These are phyloP conservation scores for Orbilia oligospora DNA, from an alignment of 2,329 filamentous ascomycete genomes.

Conservation along the genomic window DNA sequence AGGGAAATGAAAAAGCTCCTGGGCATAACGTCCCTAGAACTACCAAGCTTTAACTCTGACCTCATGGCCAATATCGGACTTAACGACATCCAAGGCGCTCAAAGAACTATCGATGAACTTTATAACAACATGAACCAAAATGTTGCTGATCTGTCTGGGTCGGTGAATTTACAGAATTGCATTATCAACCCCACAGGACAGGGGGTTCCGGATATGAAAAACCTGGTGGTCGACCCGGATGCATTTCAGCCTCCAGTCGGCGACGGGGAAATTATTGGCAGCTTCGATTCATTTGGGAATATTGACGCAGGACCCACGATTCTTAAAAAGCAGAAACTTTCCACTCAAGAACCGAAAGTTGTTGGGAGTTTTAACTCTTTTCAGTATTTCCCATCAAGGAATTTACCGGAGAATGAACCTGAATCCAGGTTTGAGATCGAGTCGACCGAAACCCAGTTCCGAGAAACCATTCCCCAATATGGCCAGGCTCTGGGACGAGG, in stretches of 20 bases:
- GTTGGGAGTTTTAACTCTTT: too few species aligned
- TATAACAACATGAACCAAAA: not conserved
- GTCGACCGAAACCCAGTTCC: too few species aligned
- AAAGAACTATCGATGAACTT: not conserved
- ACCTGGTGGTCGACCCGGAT: not conserved
- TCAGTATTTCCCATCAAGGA: too few species aligned
- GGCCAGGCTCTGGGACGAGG: too few species aligned
- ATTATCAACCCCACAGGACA: not conserved
- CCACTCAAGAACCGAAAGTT: not conserved
- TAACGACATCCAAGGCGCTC: not conserved
- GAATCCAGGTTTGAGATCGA: too few species aligned
- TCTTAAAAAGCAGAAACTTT: not conserved
- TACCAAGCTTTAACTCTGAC: not conserved
- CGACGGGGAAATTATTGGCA: too few species aligned
- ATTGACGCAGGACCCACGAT: not conserved
- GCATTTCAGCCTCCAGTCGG: not conserved
- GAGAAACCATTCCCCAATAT: too few species aligned
- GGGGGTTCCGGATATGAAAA: slow-evolving; percentile 4
- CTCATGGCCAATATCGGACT: not conserved
- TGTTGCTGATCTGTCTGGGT: not conserved
- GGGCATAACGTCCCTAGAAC: not conserved
- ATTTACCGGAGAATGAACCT: too few species aligned
- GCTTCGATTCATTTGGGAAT: not conserved
- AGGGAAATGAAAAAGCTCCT: not conserved
- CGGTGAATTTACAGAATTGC: not conserved